Conservation (phyloP, 1,284 basidiomycete species). For the Trametes versicolor region DNA sequence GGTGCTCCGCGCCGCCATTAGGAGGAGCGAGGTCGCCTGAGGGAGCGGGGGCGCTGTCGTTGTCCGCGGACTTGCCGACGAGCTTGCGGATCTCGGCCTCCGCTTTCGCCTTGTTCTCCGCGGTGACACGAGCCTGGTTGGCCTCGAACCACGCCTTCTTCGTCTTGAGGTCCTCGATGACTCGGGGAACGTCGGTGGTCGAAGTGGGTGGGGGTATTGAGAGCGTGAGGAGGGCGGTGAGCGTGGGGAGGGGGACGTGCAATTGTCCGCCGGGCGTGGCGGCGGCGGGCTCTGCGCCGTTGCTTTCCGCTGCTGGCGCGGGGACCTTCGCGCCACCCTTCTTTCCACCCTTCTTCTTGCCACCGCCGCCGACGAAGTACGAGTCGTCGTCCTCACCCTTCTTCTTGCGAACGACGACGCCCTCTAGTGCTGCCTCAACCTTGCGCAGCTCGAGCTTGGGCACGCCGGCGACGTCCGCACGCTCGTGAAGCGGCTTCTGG, state of each 20-base stretch:
- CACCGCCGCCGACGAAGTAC: conserved; percentile 81
- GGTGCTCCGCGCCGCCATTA: conserved; percentile 57
- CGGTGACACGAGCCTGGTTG: conserved; percentile 74
- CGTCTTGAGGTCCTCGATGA: conserved; percentile 90
- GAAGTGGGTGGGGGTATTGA: conserved; percentile 92
- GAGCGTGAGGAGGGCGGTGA: conserved; percentile 88
- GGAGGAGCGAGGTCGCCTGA: conserved; percentile 49
- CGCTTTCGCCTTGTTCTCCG: conserved; percentile 81
- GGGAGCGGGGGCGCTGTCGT: conserved; percentile 51
- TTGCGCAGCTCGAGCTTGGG: conserved; percentile 88
- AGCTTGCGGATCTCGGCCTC: conserved; percentile 84
- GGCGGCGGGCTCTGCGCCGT: conserved; percentile 46
- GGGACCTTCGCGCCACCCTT: conserved; percentile 60
- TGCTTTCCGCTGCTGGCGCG: conserved; percentile 48
- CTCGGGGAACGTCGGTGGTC: conserved; percentile 81
- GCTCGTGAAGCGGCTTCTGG: conserved; percentile 46
- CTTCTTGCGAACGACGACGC: conserved; percentile 90
- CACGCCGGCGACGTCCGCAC: conserved; percentile 71
- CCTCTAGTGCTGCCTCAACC: conserved; percentile 80
- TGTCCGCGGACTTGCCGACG: conserved; percentile 56
- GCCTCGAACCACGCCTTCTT: conserved; percentile 96
- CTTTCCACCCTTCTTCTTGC: conserved; percentile 78
- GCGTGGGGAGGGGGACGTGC: conserved; percentile 87
- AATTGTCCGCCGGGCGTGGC: conserved; percentile 54
- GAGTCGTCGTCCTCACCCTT: conserved; percentile 86